Base-by-base conservation (phyloP, 2,329 filamentous ascomycete genomes). In the Alternaria viburni region DNA sequence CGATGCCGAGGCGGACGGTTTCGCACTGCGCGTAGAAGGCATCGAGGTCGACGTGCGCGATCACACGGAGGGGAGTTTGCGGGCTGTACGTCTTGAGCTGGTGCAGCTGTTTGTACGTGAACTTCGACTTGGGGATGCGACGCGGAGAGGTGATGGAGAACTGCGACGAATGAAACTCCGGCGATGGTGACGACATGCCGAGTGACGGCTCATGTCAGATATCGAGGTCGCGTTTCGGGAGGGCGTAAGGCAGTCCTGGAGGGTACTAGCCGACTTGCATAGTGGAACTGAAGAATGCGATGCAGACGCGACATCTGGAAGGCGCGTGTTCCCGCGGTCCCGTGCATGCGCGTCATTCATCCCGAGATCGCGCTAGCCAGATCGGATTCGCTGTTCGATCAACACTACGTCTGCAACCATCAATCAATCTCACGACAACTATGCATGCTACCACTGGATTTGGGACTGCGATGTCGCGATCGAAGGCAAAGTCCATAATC, bases 11-110 rank as follows among this genome's bases (percentile, higher is more conserved):
- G 8, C 96, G 89, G 10, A 97, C 89, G 87, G 94, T 96, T 81
- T 99, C 96, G 77, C 93, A 97, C 83, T 99, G 96, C 4, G 83
- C 84, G 79, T 99, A 99, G 81, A 99, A 99, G 43, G 95, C 95
- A 86, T 99, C 96, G 63, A 99, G 89, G 75, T 99, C 96, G 67
- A 98, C 89, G 79, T 97, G 94, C 7, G 93, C 93, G 70, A 97
- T 89, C 26, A 96, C 91, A 49, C 96, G 90, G 36, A 99, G 85
- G 1, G 95, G 95, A 54, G 89, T 93, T 9, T 89, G 88, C 0
- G 90, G 85, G 32, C 88, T 89, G 69, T 87, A 93, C 10, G 89
- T 86, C 7, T 90, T 88, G 61, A 98, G 87, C 68, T 94, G 90
- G 32, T 88, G 85, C 15, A 98, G 86, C 57, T 98, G 90, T 64